Evolutionary conservation across 192 early-diverging fungal genomes (phyloP).

Genomic region (Linnemannia elongata): DNA sequence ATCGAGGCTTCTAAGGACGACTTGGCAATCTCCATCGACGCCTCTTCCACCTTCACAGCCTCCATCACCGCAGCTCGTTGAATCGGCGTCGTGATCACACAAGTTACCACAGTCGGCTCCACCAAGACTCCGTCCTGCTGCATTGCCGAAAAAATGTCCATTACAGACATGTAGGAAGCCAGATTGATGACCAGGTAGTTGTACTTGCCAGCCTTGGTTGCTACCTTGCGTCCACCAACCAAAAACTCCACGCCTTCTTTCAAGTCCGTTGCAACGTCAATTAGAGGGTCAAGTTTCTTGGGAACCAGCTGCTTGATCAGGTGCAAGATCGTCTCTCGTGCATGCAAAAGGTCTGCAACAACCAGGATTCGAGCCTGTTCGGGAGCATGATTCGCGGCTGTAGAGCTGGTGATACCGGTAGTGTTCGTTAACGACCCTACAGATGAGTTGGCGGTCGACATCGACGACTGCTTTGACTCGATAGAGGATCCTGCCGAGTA

Average conservation of each 20-base stretch:
- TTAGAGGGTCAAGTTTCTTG: constrained; percentile 25
- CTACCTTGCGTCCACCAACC: constrained; percentile 26
- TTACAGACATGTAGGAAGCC: constrained; percentile 59
- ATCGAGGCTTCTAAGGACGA: background rate
- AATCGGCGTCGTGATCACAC: constrained; percentile 69
- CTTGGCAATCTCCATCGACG: constrained; percentile 28
- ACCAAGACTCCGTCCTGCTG: constrained; percentile 36
- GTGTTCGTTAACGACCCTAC: background rate
- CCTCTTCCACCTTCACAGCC: constrained; percentile 51
- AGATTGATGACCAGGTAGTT: constrained; percentile 64
- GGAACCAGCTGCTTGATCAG: constrained; percentile 52
- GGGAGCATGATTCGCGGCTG: background rate
- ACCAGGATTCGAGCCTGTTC: constrained; percentile 54
- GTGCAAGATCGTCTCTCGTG: constrained; percentile 58
- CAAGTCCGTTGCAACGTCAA: constrained; percentile 59
- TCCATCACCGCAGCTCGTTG: constrained; percentile 66
- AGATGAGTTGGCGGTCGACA: constrained; percentile 1
- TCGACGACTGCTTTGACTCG: constrained; percentile 9
- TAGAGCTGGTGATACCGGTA: background rate
- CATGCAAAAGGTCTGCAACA: constrained; percentile 57
- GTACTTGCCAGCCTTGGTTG: constrained; percentile 32
- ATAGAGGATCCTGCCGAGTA: background rate
- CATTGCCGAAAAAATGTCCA: constrained; percentile 51
- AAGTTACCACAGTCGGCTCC: constrained; percentile 24
- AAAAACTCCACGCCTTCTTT: constrained; percentile 58